Evolutionary conservation across 192 early-diverging fungal genomes (phyloP).

Genomic region (Coemansia erecta): DNA sequence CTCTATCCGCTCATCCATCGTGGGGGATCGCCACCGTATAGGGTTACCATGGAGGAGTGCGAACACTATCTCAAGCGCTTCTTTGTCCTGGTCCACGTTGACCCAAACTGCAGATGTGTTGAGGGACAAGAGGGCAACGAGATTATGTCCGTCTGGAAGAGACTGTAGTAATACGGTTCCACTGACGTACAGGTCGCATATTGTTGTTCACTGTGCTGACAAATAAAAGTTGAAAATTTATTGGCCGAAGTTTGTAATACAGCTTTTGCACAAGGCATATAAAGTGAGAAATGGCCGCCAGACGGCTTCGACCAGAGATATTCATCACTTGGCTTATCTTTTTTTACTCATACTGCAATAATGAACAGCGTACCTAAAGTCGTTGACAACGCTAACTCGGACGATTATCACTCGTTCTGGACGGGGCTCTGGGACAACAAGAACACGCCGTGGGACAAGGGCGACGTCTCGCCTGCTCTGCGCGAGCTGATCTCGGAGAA

Average conservation of each 20-base stretch:
- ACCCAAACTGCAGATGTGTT: constrained; percentile 40
- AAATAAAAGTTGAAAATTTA: no score
- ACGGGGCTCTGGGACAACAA: constrained; percentile 24
- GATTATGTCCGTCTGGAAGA: constrained; percentile 43
- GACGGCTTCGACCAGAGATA: no score
- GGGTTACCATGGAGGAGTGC: constrained; percentile 48
- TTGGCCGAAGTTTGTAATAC: no score
- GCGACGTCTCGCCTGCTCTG: constrained; percentile 46
- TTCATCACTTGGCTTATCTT: no score
- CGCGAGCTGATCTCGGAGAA: constrained; percentile 47
- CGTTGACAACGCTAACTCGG: constrained; percentile 1
- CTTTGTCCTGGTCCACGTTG: constrained; percentile 49
- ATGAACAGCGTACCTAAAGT: constrained; percentile 11
- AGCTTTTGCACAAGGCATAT: no score
- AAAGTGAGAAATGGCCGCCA: no score
- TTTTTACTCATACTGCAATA: no score
- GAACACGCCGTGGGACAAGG: constrained; percentile 42
- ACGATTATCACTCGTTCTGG: constrained; percentile 45
- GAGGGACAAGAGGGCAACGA: constrained; percentile 51
- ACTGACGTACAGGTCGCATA: not conserved
- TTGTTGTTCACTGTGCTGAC: no score
- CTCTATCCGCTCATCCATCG: constrained; percentile 43
- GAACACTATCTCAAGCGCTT: constrained; percentile 35
- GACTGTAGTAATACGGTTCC: constrained; percentile 6
- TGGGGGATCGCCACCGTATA: constrained; percentile 28